Conservation (phyloP, 2,329 filamentous ascomycete genomes). For the Monilinia aucupariae region DNA sequence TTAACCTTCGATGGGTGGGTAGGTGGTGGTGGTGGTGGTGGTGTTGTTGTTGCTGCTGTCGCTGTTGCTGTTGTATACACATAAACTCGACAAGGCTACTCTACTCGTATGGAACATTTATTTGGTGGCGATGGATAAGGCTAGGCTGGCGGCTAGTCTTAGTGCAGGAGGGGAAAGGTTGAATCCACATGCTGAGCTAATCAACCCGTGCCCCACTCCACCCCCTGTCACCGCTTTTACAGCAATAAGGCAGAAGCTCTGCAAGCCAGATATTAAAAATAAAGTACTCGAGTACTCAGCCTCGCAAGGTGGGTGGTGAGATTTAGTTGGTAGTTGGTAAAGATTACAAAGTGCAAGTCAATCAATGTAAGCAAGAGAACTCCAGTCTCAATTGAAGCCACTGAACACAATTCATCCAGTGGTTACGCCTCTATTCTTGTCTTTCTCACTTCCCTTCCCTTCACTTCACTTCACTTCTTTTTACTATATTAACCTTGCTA, state of each 20-base stretch:
- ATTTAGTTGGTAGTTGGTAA: not conserved
- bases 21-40: no score
- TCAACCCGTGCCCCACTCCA: no score
- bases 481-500: not conserved
- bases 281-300: constrained; percentile 14
- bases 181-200: constrained; percentile 11
- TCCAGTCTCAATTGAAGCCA: not conserved
- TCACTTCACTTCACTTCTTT: no score
- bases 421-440: not conserved
- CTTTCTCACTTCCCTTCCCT: no score
- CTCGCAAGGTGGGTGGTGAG: constrained; percentile 2
- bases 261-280: no score
- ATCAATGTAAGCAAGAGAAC: constrained; percentile 2
- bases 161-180: no score
- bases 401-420: not conserved
- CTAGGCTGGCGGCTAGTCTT: no score
- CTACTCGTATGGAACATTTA: not conserved
- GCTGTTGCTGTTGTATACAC: no score
- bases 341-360: not conserved
- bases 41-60: no score
- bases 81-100: no score
- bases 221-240: constrained; percentile 2
- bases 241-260: not conserved
- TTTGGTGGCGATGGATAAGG: constrained; percentile 2
- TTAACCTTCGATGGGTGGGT: no score